Evolutionary conservation across 1,139 yeast genomes (phyloP).

Genomic region (Kazachstania sp.): DNA sequence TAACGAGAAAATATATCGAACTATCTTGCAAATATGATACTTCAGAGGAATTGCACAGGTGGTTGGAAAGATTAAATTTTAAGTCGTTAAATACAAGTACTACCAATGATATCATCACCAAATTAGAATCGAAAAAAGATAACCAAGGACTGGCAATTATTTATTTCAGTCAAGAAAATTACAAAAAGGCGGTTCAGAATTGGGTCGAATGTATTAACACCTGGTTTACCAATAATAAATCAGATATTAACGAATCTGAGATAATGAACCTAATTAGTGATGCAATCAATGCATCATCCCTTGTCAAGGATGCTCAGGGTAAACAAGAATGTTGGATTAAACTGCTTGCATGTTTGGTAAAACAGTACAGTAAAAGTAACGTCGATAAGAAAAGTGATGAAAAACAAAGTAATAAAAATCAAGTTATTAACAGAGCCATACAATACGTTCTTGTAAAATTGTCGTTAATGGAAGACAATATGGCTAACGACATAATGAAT

Average conservation of each 20-base stretch:
- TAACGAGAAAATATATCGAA: slow-evolving; percentile 13
- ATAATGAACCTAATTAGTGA: slow-evolving; percentile 7
- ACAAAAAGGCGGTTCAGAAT: slow-evolving; percentile 13
- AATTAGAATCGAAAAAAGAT: slow-evolving; percentile 8
- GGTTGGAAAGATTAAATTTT: slow-evolving; percentile 16
- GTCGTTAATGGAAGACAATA: slow-evolving; percentile 12
- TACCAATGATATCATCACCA: slow-evolving; percentile 7
- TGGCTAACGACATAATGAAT: not conserved
- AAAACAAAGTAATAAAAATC: slow-evolving; percentile 1
- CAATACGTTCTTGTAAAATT: slow-evolving; percentile 20
- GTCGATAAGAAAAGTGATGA: not conserved
- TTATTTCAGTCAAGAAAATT: slow-evolving; percentile 13
- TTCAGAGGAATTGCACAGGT: slow-evolving; percentile 7
- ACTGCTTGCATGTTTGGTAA: slow-evolving; percentile 17
- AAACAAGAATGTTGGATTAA: slow-evolving; percentile 19
- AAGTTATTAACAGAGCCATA: slow-evolving; percentile 12
- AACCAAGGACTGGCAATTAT: slow-evolving; percentile 16
- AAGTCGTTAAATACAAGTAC: slow-evolving; percentile 7
- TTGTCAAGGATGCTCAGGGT: slow-evolving; percentile 3
- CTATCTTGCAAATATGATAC: slow-evolving; percentile 13
- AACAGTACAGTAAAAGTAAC: slow-evolving; percentile 1
- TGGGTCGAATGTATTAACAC: slow-evolving; percentile 11
- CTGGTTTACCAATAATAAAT: slow-evolving; percentile 9
- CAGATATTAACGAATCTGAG: slow-evolving; percentile 4
- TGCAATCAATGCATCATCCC: slow-evolving; percentile 13